Base-by-base conservation (phyloP, 1,139 yeast species). In the Candida pseudocylindracea region DNA sequence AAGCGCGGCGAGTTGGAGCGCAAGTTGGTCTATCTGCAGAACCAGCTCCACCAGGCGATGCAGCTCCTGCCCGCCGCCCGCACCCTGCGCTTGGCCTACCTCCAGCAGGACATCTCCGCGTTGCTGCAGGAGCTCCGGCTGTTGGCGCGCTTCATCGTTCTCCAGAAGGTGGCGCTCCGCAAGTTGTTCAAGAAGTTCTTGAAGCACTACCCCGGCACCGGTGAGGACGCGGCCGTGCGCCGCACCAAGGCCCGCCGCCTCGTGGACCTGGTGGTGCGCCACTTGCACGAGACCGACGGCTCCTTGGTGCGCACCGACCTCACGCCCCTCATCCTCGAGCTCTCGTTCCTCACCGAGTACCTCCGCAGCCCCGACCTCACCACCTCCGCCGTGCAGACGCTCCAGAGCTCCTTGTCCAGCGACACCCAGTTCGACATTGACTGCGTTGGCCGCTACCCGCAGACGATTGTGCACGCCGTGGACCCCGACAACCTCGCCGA, bases 111-210 rank as follows among this genome's bases (percentile, higher is more conserved):
- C 13, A 49, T 78, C 9, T 3, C 26, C 26, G 9, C 12, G 10
- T 15, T 15, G 20, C 67, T 80, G 10, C 50, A 58, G 12, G 75
- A 71, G 33, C 55, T 80, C 32, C 80, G 78, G 43, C 67, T 72
- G 41, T 54, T 85, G 31, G 64, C 85, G 12, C 62, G 91, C 38
- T 85, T 73, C 46, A 64, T 80, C 12, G 60, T 78, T 27, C 64
- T 83, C 15, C 96, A 85, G 46, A 72, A 74, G 43, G 72, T 83
- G 4, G 95, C 92, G 5, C 58, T 79, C 33, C 62, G 78, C 40
- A 85, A 85, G 51, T 63, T 83, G 35, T 60, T 81, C 42, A 83
- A 83, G 53, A 81, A 83, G 50, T 74, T 78, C 46, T 45, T 65
- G 31, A 80, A 79, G 46, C 71, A 81, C 55, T 68, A 50, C 34